Evolutionary conservation across 2,329 filamentous ascomycete genomes (phyloP), one percentile per base, ranked within the genome.

Genomic region (Xylariaceae sp.): DNA sequence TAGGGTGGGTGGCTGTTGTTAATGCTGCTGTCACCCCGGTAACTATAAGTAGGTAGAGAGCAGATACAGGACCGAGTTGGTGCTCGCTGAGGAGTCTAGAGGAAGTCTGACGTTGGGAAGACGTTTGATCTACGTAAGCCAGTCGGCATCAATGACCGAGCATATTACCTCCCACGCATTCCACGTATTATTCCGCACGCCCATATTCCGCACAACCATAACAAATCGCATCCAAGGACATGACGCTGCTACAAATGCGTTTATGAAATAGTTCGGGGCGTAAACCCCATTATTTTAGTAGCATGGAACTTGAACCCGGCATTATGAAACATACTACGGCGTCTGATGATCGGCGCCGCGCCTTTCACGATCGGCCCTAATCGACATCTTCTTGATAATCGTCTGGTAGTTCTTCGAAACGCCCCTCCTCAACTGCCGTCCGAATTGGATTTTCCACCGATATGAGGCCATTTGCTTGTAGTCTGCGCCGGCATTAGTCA

Each of bases 391-490:
- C 70, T 35, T 71, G 51, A 52, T 71, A 69, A 44, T 73, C 69
- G 51, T 73, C 71, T 13, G 70, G 70, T 48, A 88, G 63, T 70
- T 89, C 85, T 71, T 89, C 80, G 53, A 90, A 83, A 55, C 86
- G 75, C 1, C 87, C 87, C 64, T 85, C 80, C 52, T 83, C 78
- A 51, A 83, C 75, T 2, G 87, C 86, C 63, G 82, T 79, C 57
- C 83, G 78, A 7, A 90, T 81, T 1, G 88, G 88, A 69, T 90
- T 90, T 72, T 87, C 80, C 9, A 88, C 84, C 63, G 85, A 78
- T 49, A 90, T 79, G 2, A 90, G 78, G 1, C 87, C 88, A 30
- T 73, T 73, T 8, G 69, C 67, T 55, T 68, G 66, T 45, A 74
- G 57, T 52, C 71, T 72, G 49, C 51, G 17, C 4, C 39, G 30